Evolutionary conservation across 2,329 filamentous ascomycete genomes (phyloP), one percentile per base, ranked within the genome.

Genomic region (Fusarium sp.): DNA sequence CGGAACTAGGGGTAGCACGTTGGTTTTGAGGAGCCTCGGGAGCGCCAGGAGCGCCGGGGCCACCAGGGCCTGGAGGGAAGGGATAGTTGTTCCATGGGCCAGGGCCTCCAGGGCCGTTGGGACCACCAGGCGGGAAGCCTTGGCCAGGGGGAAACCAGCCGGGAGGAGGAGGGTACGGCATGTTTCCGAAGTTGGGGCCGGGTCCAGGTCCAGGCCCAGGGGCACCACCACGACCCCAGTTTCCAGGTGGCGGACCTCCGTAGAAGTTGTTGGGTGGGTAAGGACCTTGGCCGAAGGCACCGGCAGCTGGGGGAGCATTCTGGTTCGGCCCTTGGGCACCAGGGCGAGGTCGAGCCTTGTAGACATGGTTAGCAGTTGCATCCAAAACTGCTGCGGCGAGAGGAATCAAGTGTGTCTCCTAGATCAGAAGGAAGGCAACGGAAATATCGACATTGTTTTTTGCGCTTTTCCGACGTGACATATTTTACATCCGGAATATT

Each of bases 381-480:
- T 78, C 73, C 84, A 68, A 51, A 52, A 40, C 34, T 47, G 70
- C 68, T 67, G 67, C 23, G 58, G 54, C n/a, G 56, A 62, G 55
- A 60, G 53, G 36, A 40, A 28, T 16, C 60, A 41, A 57, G 48
- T 15, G 50, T 56, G 65, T 66, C 63, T 74, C 70, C 69, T 47
- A 69, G 78, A 90, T 97, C 94, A 98, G 94, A 97, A 98, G 95
- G 95, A 98, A 98, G 95, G 94, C 95, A 98, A 97, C 95, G 94
- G 95, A 97, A 91, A 92, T 91, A 90, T 97, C 95, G 91, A 97
- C 95, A 97, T 86, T 88, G 88, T 92, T 94, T 85, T 90, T 91
- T 97, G 94, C 94, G 94, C 94, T 92, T 92, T 92, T 92, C 92
- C 92, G 91, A 90, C 88, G 89, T 89, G 86, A 87, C 79, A 89